Conservation (phyloP, 2,329 filamentous ascomycete genomes). For the Alternaria hordeiaustralica region DNA sequence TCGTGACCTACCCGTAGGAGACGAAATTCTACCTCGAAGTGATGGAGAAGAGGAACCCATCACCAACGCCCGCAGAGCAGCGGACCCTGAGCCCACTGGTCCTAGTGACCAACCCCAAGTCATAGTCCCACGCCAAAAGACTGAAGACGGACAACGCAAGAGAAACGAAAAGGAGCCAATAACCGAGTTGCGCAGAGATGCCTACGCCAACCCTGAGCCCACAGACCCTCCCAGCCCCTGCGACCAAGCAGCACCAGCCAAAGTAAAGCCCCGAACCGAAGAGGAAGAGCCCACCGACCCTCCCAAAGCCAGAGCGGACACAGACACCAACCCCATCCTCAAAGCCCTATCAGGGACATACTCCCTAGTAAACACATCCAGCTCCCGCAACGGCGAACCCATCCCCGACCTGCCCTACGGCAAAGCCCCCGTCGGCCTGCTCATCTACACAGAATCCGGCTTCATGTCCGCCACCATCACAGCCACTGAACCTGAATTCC, state of each 20-base stretch:
- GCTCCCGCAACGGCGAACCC: conserved; percentile 23
- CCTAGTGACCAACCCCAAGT: neutral
- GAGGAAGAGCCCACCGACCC: neutral
- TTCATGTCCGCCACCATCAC: conserved; percentile 39
- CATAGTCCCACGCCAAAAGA: neutral
- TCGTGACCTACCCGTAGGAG: neutral
- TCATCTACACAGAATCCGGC: conserved; percentile 33
- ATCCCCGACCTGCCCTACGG: conserved; percentile 34
- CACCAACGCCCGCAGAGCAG: neutral
- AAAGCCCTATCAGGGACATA: conserved; percentile 32
- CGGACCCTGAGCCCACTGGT: neutral
- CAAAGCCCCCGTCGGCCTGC: conserved; percentile 28
- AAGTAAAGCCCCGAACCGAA: neutral
- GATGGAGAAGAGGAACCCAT: neutral
- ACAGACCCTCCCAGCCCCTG: neutral
- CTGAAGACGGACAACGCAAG: neutral
- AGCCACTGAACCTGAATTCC: conserved; percentile 29
- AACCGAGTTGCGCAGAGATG: neutral
- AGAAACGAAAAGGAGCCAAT: neutral
- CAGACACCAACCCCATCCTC: conserved; percentile 16
- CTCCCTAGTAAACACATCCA: conserved; percentile 32
- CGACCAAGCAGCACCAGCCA: neutral
- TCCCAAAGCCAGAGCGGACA: neutral
- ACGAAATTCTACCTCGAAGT: neutral
- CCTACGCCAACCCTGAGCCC: neutral